Evolutionary conservation across 2,329 filamentous ascomycete species (phyloP).

Genomic region (Parasarocladium wereldwijsianum): DNA sequence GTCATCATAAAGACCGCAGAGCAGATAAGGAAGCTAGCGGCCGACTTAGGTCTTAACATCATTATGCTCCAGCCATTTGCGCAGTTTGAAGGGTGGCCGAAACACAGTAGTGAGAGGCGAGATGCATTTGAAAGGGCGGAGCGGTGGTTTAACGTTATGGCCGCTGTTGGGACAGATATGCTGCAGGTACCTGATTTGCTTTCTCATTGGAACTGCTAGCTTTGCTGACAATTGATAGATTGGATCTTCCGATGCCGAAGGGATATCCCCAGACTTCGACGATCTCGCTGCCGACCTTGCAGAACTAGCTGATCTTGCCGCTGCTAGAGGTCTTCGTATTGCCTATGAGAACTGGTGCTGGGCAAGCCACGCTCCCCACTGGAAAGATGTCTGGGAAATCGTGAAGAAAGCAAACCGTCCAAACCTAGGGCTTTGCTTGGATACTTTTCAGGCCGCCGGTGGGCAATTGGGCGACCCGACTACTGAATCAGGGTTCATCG

Average conservation of each 20-base stretch:
- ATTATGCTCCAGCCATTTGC: conserved; percentile 64
- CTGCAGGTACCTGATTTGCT: conserved; percentile 38
- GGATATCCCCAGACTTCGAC: conserved; percentile 33
- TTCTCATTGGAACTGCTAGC: not conserved
- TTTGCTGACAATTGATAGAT: conserved; percentile 29
- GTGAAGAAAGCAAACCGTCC: conserved; percentile 44
- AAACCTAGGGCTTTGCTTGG: conserved; percentile 61
- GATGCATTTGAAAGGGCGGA: conserved; percentile 47
- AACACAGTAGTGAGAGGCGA: conserved; percentile 38
- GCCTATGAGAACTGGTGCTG: conserved; percentile 79
- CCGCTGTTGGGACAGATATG: conserved; percentile 52
- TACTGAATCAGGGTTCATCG: conserved; percentile 42
- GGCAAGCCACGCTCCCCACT: conserved; percentile 54
- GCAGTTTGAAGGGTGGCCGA: conserved; percentile 63
- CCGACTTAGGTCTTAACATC: conserved; percentile 39
- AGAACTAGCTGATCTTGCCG: conserved; percentile 48
- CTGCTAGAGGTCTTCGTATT: conserved; percentile 39
- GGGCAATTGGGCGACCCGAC: conserved; percentile 62
- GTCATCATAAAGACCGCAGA: conserved; percentile 37
- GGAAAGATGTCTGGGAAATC: conserved; percentile 57
- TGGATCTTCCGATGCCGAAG: conserved; percentile 45
- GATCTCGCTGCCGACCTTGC: conserved; percentile 46
- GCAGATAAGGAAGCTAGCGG: conserved; percentile 38
- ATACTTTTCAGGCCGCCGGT: conserved; percentile 63
- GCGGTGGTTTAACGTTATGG: conserved; percentile 61